Conservation (phyloP, 2,329 filamentous ascomycete species). For the Phaeosphaeria sp. region DNA sequence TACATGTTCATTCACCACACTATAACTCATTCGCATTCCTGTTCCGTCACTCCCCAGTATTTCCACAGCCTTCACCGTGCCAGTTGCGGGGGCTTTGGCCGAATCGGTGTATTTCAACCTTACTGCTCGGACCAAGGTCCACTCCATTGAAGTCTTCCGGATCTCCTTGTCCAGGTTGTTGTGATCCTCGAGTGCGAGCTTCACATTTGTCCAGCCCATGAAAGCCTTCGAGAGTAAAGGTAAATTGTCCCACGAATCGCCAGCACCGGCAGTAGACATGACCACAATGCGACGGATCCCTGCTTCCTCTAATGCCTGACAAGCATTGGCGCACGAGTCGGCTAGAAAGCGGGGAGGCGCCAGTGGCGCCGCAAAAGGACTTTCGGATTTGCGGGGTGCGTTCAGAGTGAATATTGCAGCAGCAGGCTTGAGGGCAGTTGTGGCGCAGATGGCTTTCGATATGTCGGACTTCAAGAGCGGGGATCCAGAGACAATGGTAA, state of each 20-base stretch:
- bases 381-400: constrained; percentile 12
- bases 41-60: constrained; percentile 6
- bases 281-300: constrained; percentile 18
- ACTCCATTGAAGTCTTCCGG: constrained; percentile 15
- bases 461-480: constrained; percentile 13
- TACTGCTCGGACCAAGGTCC: constrained; percentile 17
- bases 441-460: constrained; percentile 5
- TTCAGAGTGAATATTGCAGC: constrained; percentile 15
- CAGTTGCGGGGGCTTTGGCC: no score
- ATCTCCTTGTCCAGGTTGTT: constrained; percentile 15
- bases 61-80: constrained; percentile 4
- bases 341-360: constrained; percentile 14
- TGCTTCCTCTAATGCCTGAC: constrained; percentile 15
- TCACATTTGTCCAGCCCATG: constrained; percentile 17
- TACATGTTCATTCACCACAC: constrained; percentile 7
- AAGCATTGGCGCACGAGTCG: constrained; percentile 18
- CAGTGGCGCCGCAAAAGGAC: constrained; percentile 9
- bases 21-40: constrained; percentile 12
- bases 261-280: constrained; percentile 20
- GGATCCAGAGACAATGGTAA: constrained; percentile 13
- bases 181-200: constrained; percentile 18
- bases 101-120: constrained; percentile 13
- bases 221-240: constrained; percentile 14
- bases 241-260: constrained; percentile 17
- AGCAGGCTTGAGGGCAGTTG: constrained; percentile 3